Base-by-base conservation (phyloP, 2,329 filamentous ascomycete species). In the Apiospora pterosperma region DNA sequence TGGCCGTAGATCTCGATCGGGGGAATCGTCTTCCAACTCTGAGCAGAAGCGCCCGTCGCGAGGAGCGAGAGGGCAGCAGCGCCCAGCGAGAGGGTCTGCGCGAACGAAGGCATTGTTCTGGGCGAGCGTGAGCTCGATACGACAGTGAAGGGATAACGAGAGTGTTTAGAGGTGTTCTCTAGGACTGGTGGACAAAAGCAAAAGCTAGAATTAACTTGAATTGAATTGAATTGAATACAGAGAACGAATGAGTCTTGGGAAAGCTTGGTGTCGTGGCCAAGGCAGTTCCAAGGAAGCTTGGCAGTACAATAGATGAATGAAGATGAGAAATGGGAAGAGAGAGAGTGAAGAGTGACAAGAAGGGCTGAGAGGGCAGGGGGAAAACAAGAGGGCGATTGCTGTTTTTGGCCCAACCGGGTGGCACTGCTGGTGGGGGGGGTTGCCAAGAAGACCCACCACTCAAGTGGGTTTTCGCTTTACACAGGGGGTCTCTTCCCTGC, bases 1-100 rank as follows among this genome's bases (percentile, higher is more conserved):
- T 76, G 74, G 67, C 75, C 75, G 44, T 67, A 65, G 41, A 65
- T 69, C 64, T 75, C 67, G 63, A 76, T 76, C 11, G 65, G 67
- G 19, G 75, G 71, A 48, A 76, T 76, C 55, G 66, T 65, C 42
- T 73, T 68, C 68, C 72, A 76, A 62, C 71, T 73, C 34, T 55
- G 44, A 28, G 72, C 74, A 59, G 67, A 62, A 12, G 71, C 69
- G 52, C 69, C 69, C 36, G 74, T 72, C 16, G 73, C 61, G 21
- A 70, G 66, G 52, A 68, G 31, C 39, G 60, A 62, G 7, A 42
- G 31, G 21, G 34, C 61, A 36, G 61, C 61, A 42, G 60, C 60
- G 61, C 44, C 61, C 36, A 63, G 44, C 34, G 61, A 55, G 48
- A 63, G 44, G 39, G 39, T 34, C 60, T 39, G 60, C 38, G 60